These are phyloP conservation scores for Vanderwaltozyma polyspora DNA, from an alignment of 805 yeast genomes.

Conservation along the genomic window DNA sequence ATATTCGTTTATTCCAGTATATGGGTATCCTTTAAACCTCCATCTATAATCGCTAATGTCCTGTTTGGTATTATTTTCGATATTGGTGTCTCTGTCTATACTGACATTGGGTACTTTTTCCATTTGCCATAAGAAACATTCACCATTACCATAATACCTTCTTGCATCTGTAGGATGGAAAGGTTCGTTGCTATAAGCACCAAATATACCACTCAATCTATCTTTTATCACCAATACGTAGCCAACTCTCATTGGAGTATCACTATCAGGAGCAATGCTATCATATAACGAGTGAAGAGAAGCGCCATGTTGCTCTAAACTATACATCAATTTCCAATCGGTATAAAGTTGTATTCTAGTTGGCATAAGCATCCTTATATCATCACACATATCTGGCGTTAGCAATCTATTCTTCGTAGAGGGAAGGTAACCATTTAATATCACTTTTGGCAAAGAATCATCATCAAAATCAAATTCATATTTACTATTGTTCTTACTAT, in stretches of 20 bases:
- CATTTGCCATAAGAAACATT: conserved; percentile 85
- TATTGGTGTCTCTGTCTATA: conserved; percentile 3
- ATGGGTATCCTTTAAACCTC: conserved; percentile 71
- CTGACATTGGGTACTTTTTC: conserved; percentile 31
- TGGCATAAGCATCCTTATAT: conserved; percentile 63
- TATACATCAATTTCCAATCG: conserved; percentile 67
- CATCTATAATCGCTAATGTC: conserved; percentile 16
- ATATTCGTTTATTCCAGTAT: conserved; percentile 81
- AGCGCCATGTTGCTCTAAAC: conserved; percentile 89
- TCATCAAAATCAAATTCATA: conserved; percentile 7
- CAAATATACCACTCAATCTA: conserved; percentile 51
- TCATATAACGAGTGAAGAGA: conserved; percentile 70
- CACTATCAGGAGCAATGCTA: conserved; percentile 35
- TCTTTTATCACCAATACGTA: conserved; percentile 69
- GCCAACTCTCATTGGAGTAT: conserved; percentile 42
- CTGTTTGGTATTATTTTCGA: conserved; percentile 2
- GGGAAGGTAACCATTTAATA: conserved; percentile 47
- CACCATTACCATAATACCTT: conserved; percentile 86
- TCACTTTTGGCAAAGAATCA: conserved; percentile 43
- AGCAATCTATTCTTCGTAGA: conserved; percentile 51
- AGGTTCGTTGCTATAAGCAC: conserved; percentile 67
- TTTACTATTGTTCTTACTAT: background rate
- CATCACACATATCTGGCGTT: conserved; percentile 55
- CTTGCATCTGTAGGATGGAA: conserved; percentile 60
- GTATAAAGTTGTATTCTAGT: conserved; percentile 66